Conservation (phyloP, 2,329 filamentous ascomycete species). For the Pestalotiopsis fici region DNA sequence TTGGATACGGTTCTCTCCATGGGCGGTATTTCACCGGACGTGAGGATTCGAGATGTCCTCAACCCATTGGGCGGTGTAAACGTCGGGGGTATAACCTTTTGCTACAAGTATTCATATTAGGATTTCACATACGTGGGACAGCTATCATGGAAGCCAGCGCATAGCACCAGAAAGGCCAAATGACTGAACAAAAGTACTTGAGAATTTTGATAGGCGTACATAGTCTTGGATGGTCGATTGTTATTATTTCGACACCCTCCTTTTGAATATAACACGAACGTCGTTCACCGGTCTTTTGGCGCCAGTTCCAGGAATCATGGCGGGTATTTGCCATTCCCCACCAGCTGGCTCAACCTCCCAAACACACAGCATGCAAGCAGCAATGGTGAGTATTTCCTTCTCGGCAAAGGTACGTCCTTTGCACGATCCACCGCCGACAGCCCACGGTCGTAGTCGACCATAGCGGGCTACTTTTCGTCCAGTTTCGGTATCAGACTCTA, state of each 20-base stretch:
- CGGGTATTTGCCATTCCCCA: conserved; percentile 13
- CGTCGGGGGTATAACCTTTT: conserved; percentile 2
- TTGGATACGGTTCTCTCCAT: conserved; percentile 9
- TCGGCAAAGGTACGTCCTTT: conserved; percentile 18
- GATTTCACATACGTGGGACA: not conserved
- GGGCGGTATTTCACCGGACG: conserved; percentile 8
- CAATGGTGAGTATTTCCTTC: conserved; percentile 16
- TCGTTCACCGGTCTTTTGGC: conserved; percentile 19
- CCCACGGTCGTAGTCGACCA: conserved; percentile 16
- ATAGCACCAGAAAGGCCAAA: not conserved
- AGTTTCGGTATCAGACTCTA: conserved; percentile 13
- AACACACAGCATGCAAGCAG: conserved; percentile 12
- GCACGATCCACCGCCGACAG: conserved; percentile 13
- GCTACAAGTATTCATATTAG: conserved; percentile 12
- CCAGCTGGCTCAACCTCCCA: conserved; percentile 16
- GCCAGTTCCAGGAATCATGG: conserved; percentile 16
- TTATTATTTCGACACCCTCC: conserved; percentile 8
- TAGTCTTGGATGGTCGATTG: not conserved
- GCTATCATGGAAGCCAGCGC: not conserved
- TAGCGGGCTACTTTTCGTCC: conserved; percentile 12
- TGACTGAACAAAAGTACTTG: not conserved
- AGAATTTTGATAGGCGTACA: not conserved
- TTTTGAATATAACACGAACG: conserved; percentile 13
- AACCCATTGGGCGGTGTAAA: conserved; percentile 7
- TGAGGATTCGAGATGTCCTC: conserved; percentile 7